Evolutionary conservation across 192 early-diverging fungal species (phyloP).

Genomic region (Backusella liffmaniae): DNA sequence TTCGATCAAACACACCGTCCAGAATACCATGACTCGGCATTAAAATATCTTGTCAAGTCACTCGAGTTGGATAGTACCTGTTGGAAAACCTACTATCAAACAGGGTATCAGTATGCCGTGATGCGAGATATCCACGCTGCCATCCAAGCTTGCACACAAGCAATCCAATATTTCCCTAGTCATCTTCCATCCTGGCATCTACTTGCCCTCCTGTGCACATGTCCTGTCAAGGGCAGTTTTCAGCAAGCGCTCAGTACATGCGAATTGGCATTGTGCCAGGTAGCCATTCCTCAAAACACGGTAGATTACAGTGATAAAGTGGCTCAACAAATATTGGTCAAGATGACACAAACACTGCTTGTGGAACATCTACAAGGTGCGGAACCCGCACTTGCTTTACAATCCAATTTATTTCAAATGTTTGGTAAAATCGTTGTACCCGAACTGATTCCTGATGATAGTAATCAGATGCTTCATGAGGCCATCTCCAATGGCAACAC

Average conservation of each 20-base stretch:
- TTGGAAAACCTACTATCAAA: conserved; percentile 61
- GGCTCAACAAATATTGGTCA: conserved; percentile 49
- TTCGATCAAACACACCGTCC: conserved; percentile 62
- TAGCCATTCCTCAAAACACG: conserved; percentile 4
- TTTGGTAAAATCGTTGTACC: conserved; percentile 55
- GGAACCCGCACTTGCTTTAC: conserved; percentile 47
- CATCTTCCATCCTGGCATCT: conserved; percentile 76
- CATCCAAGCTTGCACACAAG: conserved; percentile 48
- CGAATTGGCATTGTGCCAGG: conserved; percentile 59
- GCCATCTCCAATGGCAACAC: conserved; percentile 25
- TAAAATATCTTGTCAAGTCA: conserved; percentile 52
- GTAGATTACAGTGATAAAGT: conserved; percentile 35
- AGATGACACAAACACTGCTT: conserved; percentile 58
- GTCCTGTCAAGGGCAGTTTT: conserved; percentile 58
- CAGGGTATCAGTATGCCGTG: conserved; percentile 65
- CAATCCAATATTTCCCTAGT: conserved; percentile 46
- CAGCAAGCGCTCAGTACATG: conserved; percentile 61
- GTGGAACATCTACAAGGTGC: conserved; percentile 50
- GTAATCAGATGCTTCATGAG: conserved; percentile 17
- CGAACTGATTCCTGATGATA: conserved; percentile 22
- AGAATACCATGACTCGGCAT: conserved; percentile 57
- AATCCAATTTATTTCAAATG: conserved; percentile 59
- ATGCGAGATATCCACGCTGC: conserved; percentile 64
- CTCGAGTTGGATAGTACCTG: conserved; percentile 44
- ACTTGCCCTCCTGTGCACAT: conserved; percentile 61